These are phyloP conservation scores for Magnusiomyces tetraspermus DNA, from an alignment of 1,139 yeast genomes.

Conservation along the genomic window DNA sequence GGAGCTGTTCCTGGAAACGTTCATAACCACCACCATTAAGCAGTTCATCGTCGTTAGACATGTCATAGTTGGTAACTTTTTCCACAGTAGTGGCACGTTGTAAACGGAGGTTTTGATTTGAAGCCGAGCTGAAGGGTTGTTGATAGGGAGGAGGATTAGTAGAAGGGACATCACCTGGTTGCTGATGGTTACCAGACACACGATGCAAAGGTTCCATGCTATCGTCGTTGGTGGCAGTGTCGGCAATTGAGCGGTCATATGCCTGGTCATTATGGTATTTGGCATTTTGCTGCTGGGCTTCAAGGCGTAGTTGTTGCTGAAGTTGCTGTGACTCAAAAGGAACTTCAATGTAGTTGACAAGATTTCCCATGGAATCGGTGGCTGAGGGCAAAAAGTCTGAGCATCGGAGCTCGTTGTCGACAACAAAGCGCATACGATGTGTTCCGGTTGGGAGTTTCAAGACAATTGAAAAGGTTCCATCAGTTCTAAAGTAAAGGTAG, in stretches of 20 bases:
- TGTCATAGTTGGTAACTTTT: constrained; percentile 5
- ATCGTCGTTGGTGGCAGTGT: background rate
- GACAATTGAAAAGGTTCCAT: constrained; percentile 19
- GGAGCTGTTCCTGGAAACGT: constrained; percentile 32
- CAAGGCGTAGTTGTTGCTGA: background rate
- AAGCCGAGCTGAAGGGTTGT: background rate
- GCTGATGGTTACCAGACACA: background rate
- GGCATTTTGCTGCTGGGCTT: constrained; percentile 3
- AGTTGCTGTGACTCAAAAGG: constrained; percentile 45
- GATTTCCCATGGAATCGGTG: constrained; percentile 95
- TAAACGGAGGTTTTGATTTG: background rate
- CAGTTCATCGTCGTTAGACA: constrained; percentile 12
- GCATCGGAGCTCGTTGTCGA: constrained; percentile 86
- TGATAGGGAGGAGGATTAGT: background rate
- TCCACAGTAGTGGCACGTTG: constrained; percentile 4
- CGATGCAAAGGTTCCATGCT: constrained; percentile 4
- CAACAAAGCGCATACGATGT: constrained; percentile 86
- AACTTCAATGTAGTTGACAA: constrained; percentile 81
- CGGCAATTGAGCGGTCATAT: background rate
- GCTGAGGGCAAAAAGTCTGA: constrained; percentile 67
- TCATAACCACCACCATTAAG: constrained; percentile 13
- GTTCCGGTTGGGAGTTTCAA: constrained; percentile 71
- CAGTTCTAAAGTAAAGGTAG: constrained; percentile 5
- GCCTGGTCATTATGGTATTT: background rate
- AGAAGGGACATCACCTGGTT: background rate